A percentile compares a stretch with the other conserved stretches of the same genome.
Conservation (phyloP, 2,329 filamentous ascomycete species). For the Cadophora sp. region DNA sequence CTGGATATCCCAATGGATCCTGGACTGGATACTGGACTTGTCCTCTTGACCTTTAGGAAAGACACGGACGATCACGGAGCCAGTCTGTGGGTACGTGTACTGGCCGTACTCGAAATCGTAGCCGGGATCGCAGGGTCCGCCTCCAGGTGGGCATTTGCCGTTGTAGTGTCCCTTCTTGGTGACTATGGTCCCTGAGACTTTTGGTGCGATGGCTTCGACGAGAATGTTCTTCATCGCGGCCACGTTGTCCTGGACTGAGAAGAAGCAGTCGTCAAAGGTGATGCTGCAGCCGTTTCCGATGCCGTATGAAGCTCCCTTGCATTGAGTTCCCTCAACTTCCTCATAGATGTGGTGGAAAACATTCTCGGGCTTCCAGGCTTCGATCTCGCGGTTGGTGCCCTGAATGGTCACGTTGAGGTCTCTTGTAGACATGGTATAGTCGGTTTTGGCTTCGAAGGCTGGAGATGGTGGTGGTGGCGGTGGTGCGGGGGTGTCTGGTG, state of each 20-base stretch:
- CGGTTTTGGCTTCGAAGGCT: not conserved
- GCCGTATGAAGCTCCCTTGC: not conserved
- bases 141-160: not conserved
- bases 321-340: not conserved
- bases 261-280: not conserved
- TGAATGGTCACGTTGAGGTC: not conserved
- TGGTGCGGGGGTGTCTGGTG: not conserved
- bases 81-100: not conserved
- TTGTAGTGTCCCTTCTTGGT: not conserved
- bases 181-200: not conserved
- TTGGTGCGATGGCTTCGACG: not conserved
- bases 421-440: not conserved
- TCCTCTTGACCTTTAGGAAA: not conserved
- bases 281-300: not conserved
- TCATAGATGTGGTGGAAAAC: not conserved
- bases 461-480: not conserved
- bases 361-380: constrained; percentile 1
- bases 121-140: not conserved
- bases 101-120: not conserved
- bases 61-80: not conserved
- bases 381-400: not conserved
- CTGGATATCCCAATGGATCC: not conserved
- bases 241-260: not conserved
- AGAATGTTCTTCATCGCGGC: not conserved
- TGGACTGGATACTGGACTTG: not conserved